Conservation (phyloP, 768 basidiomycete species). For the Boletus vinaceobasis region DNA sequence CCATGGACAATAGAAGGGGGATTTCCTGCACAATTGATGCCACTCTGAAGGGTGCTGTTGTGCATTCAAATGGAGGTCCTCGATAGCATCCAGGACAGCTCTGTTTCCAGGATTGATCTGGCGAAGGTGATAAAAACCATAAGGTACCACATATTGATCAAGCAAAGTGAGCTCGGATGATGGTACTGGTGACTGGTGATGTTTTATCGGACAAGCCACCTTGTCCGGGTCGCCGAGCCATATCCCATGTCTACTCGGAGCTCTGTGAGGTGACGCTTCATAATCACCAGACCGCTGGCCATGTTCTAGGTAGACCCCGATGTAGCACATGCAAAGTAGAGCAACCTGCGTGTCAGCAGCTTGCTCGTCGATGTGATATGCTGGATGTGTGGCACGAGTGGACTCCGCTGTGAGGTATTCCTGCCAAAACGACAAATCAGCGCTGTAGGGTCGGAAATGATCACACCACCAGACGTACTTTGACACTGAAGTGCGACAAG, state of each 20-base stretch:
- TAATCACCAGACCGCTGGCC: not conserved
- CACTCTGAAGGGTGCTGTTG: not conserved
- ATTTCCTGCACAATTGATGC: not conserved
- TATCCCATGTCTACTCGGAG: not conserved
- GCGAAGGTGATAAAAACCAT: not conserved
- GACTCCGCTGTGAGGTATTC: constrained; percentile 1
- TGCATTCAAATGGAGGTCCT: not conserved
- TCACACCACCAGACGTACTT: not conserved
- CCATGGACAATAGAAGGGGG: not conserved
- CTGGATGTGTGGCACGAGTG: not conserved
- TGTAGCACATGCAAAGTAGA: not conserved
- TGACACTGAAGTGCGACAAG: constrained; percentile 5
- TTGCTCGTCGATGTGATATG: not conserved
- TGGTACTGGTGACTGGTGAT: too few species aligned
- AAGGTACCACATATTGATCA: not conserved
- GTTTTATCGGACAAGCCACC: too few species aligned
- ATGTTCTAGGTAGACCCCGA: not conserved
- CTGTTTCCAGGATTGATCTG: not conserved
- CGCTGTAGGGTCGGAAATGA: accelerated
- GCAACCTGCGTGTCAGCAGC: not conserved
- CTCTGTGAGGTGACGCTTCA: too few species aligned
- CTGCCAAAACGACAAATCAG: not conserved
- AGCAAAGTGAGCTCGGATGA: not conserved
- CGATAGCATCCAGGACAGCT: not conserved
- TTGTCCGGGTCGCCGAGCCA: not conserved